phyloP scores from a whole-genome alignment of 306 rosid genomes.

The Ziziphus jujuba region DNA sequence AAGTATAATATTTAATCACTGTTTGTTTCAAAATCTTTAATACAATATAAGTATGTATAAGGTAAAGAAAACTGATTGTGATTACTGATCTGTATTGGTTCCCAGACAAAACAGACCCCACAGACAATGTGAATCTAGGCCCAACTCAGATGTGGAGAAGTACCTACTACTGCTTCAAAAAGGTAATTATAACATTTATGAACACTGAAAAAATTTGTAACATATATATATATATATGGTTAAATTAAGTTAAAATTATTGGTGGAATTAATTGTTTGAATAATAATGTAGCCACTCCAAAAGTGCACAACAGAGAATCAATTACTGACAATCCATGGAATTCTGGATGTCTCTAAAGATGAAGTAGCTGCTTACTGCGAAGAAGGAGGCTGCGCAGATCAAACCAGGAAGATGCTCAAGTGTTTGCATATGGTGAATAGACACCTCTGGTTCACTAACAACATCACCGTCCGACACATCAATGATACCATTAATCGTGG shows the following conservation, averaged over 20 bases:
- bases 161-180: conserved; percentile 49
- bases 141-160: conserved; percentile 43
- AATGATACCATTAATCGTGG: background rate
- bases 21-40: too few relatives aligned
- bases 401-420: conserved; percentile 22
- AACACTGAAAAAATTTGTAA: background rate
- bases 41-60: too few relatives aligned
- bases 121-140: conserved; percentile 36
- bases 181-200: conserved; percentile 18
- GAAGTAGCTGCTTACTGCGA: conserved; percentile 30
- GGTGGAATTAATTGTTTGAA: background rate
- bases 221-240: background rate
- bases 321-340: conserved; percentile 22
- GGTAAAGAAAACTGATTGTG: too few relatives aligned
- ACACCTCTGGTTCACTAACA: conserved; percentile 36
- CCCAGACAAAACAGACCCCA: conserved; percentile 40
- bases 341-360: conserved; percentile 6
- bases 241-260: background rate
- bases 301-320: background rate
- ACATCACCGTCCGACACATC: conserved; percentile 15
- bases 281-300: background rate
- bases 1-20: too few relatives aligned
- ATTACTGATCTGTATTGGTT: too few relatives aligned
- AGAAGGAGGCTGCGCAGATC: conserved; percentile 29
- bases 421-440: conserved; percentile 40